A percentile compares a stretch with the other conserved stretches of the same genome.
phyloP scores from a whole-genome alignment of 1,139 yeast species.

The Pichia sp. region DNA sequence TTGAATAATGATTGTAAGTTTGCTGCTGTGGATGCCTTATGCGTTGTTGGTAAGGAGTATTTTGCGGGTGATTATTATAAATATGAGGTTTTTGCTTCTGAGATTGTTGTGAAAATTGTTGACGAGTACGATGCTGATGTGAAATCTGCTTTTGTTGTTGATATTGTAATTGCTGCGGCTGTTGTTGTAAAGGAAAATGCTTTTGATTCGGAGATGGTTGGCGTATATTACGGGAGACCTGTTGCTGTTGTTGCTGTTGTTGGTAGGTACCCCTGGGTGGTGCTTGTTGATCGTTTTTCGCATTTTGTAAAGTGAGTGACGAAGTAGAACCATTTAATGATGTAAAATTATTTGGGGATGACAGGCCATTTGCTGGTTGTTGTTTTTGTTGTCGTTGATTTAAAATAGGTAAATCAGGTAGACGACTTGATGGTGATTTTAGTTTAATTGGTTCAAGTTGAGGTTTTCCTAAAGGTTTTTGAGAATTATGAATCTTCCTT shows the following conservation, averaged over 20 bases:
- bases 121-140: slow-evolving; percentile 9
- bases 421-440: slow-evolving; percentile 15
- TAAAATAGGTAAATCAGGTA: slow-evolving; percentile 16
- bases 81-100: slow-evolving; percentile 2
- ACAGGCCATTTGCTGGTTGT: too few relatives aligned
- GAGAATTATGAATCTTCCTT: slow-evolving; percentile 16
- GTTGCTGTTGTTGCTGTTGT: background rate
- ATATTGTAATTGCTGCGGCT: slow-evolving; percentile 9
- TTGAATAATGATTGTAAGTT: background rate
- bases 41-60: slow-evolving; percentile 1
- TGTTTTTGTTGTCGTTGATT: background rate
- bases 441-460: slow-evolving; percentile 10
- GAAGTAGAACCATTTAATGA: too few relatives aligned
- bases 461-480: slow-evolving; percentile 13
- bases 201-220: slow-evolving; percentile 2
- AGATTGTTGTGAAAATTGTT: slow-evolving; percentile 9
- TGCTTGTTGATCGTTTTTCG: too few relatives aligned
- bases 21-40: slow-evolving; percentile 11
- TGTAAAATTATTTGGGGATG: too few relatives aligned
- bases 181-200: background rate
- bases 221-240: background rate
- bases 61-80: slow-evolving; percentile 1
- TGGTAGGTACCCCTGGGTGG: background rate
- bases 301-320: too few relatives aligned
- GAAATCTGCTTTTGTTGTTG: slow-evolving; percentile 2